These are phyloP conservation scores for Colletotrichum truncatum DNA, from an alignment of 2,329 filamentous ascomycete species.

Conservation along the genomic window DNA sequence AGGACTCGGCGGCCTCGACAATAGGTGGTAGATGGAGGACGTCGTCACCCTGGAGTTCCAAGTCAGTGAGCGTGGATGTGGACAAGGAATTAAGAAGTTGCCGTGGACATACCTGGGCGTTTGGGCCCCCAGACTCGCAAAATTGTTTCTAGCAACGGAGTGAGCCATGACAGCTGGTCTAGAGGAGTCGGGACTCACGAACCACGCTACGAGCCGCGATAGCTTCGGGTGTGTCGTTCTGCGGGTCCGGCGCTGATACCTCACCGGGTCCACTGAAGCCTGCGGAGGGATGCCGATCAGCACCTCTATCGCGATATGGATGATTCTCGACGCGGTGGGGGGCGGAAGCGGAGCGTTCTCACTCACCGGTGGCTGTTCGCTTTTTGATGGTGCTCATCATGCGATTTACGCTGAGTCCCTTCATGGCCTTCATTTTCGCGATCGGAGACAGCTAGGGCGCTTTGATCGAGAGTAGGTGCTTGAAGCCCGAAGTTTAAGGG, in stretches of 20 bases:
- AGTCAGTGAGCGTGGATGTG: not conserved
- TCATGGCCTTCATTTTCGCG: slow-evolving; percentile 54
- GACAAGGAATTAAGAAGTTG: not conserved
- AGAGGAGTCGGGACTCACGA: slow-evolving; percentile 43
- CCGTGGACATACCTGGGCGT: slow-evolving; percentile 55
- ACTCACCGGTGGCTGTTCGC: slow-evolving; percentile 43
- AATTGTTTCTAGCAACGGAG: slow-evolving; percentile 71
- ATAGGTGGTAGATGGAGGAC: slow-evolving; percentile 92
- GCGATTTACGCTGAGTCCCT: slow-evolving; percentile 64
- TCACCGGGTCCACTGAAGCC: slow-evolving; percentile 30
- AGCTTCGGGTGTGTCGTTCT: slow-evolving; percentile 71
- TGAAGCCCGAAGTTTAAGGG: not conserved
- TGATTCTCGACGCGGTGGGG: not conserved
- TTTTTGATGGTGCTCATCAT: slow-evolving; percentile 65
- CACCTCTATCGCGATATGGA: slow-evolving; percentile 7
- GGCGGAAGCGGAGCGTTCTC: not conserved
- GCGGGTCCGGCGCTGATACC: slow-evolving; percentile 35
- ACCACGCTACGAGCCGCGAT: slow-evolving; percentile 74
- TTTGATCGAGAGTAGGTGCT: not conserved
- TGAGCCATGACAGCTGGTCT: slow-evolving; percentile 34
- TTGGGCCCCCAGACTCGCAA: slow-evolving; percentile 75
- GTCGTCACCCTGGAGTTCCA: slow-evolving; percentile 74
- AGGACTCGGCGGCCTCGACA: slow-evolving; percentile 94
- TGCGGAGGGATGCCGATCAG: slow-evolving; percentile 25
- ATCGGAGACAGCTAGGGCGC: not conserved